Evolutionary conservation across 139 green algal species (phyloP).

Genomic region (Nannochloris sp.): DNA sequence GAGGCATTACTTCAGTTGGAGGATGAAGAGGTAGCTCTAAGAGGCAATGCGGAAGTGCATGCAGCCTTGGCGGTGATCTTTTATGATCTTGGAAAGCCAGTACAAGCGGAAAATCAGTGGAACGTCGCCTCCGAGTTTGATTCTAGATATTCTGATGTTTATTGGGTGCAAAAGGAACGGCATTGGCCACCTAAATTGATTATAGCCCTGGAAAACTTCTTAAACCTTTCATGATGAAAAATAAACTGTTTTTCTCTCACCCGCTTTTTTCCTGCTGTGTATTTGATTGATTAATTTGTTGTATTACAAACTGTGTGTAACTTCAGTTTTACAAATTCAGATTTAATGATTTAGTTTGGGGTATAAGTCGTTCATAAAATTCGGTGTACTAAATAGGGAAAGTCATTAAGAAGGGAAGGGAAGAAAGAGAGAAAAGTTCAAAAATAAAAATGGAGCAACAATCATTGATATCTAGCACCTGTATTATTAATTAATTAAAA

Average conservation of each 20-base stretch:
- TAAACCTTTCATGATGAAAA: slow-evolving; percentile 21
- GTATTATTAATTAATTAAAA: too few relatives aligned
- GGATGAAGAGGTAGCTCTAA: slow-evolving; percentile 43
- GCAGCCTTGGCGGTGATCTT: slow-evolving; percentile 57
- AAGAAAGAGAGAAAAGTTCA: too few relatives aligned
- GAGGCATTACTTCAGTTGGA: slow-evolving; percentile 47
- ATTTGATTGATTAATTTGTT: too few relatives aligned
- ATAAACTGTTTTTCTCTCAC: not conserved
- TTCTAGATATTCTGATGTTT: slow-evolving; percentile 30
- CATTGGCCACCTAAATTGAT: slow-evolving; percentile 52
- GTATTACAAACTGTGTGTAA: too few relatives aligned
- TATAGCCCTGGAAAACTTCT: slow-evolving; percentile 46
- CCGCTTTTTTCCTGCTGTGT: too few relatives aligned
- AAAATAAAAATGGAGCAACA: too few relatives aligned
- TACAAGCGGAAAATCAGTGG: slow-evolving; percentile 54
- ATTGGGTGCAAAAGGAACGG: slow-evolving; percentile 49
- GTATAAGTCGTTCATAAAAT: too few relatives aligned
- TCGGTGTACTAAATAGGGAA: too few relatives aligned
- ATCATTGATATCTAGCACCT: too few relatives aligned
- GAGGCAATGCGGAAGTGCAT: slow-evolving; percentile 53
- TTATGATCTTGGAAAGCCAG: slow-evolving; percentile 35
- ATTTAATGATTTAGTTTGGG: too few relatives aligned
- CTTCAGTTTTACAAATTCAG: too few relatives aligned
- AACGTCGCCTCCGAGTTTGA: slow-evolving; percentile 57
- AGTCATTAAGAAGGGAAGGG: too few relatives aligned